Percentiles rank a stretch among this genome's conserved stretches.
Conservation (phyloP, 768 basidiomycete species). For the Naganishia onofrii region DNA sequence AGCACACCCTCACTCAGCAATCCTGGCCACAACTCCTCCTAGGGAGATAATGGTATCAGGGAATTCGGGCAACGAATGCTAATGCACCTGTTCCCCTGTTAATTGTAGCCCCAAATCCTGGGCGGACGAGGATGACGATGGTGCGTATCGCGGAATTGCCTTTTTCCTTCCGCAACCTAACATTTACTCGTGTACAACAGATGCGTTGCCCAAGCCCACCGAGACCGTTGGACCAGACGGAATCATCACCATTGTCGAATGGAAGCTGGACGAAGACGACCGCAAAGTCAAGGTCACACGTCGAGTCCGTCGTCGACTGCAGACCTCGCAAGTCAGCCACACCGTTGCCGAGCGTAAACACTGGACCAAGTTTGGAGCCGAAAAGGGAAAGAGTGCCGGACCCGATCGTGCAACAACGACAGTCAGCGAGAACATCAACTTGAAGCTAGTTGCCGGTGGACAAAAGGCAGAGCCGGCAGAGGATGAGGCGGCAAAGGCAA, state of each 20-base stretch:
- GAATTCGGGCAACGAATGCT: not conserved
- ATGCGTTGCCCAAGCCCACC: conserved; percentile 55
- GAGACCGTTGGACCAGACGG: conserved; percentile 81
- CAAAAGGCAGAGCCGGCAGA: conserved; percentile 67
- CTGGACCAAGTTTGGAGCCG: conserved; percentile 86
- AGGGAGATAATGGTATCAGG: not conserved
- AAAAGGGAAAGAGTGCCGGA: conserved; percentile 79
- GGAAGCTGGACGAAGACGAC: conserved; percentile 81
- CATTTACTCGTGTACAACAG: not conserved
- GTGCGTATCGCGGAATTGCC: not conserved
- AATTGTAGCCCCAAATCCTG: conserved; percentile 15
- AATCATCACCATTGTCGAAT: conserved; percentile 78
- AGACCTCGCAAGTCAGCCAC: conserved; percentile 90
- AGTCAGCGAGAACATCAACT: conserved; percentile 69
- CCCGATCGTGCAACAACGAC: conserved; percentile 86
- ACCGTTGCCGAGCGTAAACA: conserved; percentile 87
- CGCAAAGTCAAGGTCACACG: conserved; percentile 94
- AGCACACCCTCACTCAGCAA: not conserved
- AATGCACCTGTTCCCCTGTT: not conserved
- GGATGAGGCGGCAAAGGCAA: conserved; percentile 64
- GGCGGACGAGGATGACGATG: conserved; percentile 19
- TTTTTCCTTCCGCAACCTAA: not conserved
- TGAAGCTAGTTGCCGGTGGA: conserved; percentile 61
- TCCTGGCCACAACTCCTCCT: not conserved
- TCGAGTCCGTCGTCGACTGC: conserved; percentile 76